These are phyloP conservation scores for Mycena chlorophos DNA, from an alignment of 768 basidiomycete species.

Conservation along the genomic window DNA sequence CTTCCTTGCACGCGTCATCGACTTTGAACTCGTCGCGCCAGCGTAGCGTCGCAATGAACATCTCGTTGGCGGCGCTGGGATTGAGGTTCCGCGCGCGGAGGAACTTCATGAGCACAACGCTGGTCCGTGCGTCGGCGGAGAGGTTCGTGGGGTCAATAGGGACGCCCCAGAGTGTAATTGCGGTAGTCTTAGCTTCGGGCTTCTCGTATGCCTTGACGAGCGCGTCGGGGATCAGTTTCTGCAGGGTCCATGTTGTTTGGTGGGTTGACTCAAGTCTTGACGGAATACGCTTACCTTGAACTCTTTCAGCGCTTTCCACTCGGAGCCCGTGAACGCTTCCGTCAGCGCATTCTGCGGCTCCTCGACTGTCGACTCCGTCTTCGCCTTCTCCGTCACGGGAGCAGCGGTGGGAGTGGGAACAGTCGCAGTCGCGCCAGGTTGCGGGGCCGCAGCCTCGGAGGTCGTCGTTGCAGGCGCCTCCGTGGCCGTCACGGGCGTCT, in stretches of 20 bases:
- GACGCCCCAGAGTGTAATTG: constrained; percentile 73
- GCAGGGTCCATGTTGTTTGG: constrained; percentile 57
- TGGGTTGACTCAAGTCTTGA: not conserved
- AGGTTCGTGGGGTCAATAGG: constrained; percentile 58
- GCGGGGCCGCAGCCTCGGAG: constrained; percentile 12
- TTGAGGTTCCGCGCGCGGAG: constrained; percentile 59
- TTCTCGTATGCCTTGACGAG: constrained; percentile 53
- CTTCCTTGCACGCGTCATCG: constrained; percentile 57
- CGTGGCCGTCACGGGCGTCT: constrained; percentile 16
- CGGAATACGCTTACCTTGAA: constrained; percentile 53
- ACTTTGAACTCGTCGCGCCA: constrained; percentile 72
- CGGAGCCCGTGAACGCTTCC: constrained; percentile 63
- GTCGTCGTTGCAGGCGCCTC: constrained; percentile 18
- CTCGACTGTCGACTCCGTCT: constrained; percentile 8
- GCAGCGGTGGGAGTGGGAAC: constrained; percentile 10
- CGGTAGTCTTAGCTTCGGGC: constrained; percentile 46
- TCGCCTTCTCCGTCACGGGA: constrained; percentile 8
- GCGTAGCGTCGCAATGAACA: constrained; percentile 54
- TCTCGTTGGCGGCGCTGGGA: constrained; percentile 15
- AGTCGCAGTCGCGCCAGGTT: constrained; percentile 12
- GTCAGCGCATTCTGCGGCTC: constrained; percentile 76
- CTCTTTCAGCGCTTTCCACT: constrained; percentile 69
- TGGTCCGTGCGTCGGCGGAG: constrained; percentile 62
- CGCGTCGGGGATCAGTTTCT: constrained; percentile 28
- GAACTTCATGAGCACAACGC: constrained; percentile 82